Percentiles rank a stretch among this genome's conserved stretches.
Evolutionary conservation across 805 yeast genomes (phyloP).

Genomic region (Blastobotrys mokoenaii): DNA sequence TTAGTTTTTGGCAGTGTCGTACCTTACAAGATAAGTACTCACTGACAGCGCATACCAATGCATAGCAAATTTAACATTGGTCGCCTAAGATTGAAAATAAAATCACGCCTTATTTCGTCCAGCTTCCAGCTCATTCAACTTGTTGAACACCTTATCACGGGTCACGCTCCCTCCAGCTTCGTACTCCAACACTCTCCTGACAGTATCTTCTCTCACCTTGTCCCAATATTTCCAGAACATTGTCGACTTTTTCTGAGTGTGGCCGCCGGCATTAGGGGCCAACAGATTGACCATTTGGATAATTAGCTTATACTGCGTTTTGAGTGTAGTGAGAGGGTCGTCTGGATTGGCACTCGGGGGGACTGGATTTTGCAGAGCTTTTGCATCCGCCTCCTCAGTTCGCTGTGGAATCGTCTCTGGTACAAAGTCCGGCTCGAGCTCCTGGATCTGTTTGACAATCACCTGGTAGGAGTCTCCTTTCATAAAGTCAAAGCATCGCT

Average conservation of each 20-base stretch:
- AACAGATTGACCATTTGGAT: slow-evolving; percentile 16
- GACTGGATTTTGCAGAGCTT: slow-evolving; percentile 1
- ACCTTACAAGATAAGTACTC: too few relatives aligned
- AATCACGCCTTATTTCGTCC: slow-evolving; percentile 19
- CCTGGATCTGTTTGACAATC: slow-evolving; percentile 10
- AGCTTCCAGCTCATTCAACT: slow-evolving; percentile 24
- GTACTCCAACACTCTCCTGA: slow-evolving; percentile 9
- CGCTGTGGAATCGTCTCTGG: slow-evolving; percentile 4
- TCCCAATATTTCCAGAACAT: slow-evolving; percentile 33
- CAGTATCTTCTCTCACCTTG: slow-evolving; percentile 23
- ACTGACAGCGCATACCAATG: too few relatives aligned
- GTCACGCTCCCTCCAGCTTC: slow-evolving; percentile 11
- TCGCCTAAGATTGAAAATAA: neutral
- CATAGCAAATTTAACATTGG: too few relatives aligned
- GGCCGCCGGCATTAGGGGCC: slow-evolving; percentile 15
- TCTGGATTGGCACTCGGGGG: slow-evolving; percentile 6
- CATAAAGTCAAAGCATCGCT: too few relatives aligned
- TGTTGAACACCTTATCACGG: slow-evolving; percentile 15
- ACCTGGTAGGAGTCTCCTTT: slow-evolving; percentile 3
- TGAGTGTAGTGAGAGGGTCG: slow-evolving; percentile 10
- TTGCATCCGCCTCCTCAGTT: slow-evolving; percentile 9
- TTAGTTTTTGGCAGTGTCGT: too few relatives aligned
- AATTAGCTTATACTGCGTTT: slow-evolving; percentile 17
- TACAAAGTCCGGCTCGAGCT: slow-evolving; percentile 11
- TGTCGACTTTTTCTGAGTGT: slow-evolving; percentile 18